These are phyloP conservation scores for Mortierella hygrophila DNA, from an alignment of 192 early-diverging fungal species.

Conservation along the genomic window DNA sequence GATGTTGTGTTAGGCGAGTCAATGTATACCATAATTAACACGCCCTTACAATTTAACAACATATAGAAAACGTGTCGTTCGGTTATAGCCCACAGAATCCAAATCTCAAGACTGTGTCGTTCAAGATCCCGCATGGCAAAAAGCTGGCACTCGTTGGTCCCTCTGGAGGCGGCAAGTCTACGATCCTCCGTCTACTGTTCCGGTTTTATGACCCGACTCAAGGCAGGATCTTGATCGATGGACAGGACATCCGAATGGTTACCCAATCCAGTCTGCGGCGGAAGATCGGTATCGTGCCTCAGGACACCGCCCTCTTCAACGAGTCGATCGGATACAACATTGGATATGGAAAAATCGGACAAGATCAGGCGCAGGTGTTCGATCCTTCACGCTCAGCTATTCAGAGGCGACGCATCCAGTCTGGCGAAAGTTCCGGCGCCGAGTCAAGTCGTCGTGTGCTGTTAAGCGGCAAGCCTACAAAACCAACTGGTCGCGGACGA, in stretches of 20 bases:
- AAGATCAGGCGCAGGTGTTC: constrained; percentile 69
- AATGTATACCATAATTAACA: neutral
- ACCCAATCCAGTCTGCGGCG: constrained; percentile 83
- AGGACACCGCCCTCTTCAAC: constrained; percentile 89
- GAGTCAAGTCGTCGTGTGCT: constrained; percentile 10
- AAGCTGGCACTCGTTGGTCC: constrained; percentile 94
- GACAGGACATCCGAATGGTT: constrained; percentile 82
- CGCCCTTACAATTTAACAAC: neutral
- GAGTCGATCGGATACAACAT: constrained; percentile 92
- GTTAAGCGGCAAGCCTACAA: constrained; percentile 21
- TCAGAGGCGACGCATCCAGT: constrained; percentile 1
- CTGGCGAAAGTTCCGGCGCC: constrained; percentile 18
- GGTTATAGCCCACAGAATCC: constrained; percentile 78
- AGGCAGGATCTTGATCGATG: constrained; percentile 88
- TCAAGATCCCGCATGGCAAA: constrained; percentile 87
- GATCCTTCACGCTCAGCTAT: constrained; percentile 17
- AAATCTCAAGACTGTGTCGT: constrained; percentile 72
- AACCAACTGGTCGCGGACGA: constrained; percentile 3
- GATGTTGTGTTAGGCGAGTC: neutral
- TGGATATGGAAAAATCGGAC: constrained; percentile 81
- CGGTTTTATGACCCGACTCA: constrained; percentile 91
- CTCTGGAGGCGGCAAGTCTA: constrained; percentile 91
- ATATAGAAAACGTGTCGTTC: constrained; percentile 86
- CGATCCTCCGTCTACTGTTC: constrained; percentile 89
- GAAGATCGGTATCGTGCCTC: constrained; percentile 90